Percentiles rank a stretch among this genome's conserved stretches.
Conservation (phyloP, 345 rosid species). For the Mangifera indica region DNA sequence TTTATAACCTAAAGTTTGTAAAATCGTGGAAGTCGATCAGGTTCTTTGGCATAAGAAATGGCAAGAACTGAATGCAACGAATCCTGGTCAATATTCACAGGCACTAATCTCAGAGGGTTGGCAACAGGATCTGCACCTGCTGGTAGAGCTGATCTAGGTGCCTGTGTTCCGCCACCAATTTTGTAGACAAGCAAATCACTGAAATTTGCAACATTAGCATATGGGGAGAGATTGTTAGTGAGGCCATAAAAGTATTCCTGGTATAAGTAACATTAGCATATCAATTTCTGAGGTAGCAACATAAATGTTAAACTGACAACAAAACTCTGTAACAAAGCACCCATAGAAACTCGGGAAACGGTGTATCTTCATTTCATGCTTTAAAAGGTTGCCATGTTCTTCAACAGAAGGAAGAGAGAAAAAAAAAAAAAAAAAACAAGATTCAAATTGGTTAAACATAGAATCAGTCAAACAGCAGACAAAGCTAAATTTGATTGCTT, state of each 20-base stretch:
- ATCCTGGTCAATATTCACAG: conserved; percentile 67
- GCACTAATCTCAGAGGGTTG: conserved; percentile 57
- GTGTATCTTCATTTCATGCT: neutral
- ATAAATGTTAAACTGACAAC: too few species aligned
- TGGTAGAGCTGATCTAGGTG: conserved; percentile 81
- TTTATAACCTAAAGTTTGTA: too few species aligned
- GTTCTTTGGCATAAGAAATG: conserved; percentile 76
- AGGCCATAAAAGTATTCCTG: too few species aligned
- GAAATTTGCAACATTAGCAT: conserved; percentile 62
- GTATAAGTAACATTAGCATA: too few species aligned
- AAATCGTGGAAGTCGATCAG: conserved; percentile 74
- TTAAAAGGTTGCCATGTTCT: neutral
- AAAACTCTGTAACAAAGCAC: too few species aligned
- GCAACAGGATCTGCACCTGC: conserved; percentile 72
- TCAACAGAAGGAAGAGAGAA: too few species aligned
- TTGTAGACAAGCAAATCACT: conserved; percentile 63
- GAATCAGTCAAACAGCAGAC: neutral
- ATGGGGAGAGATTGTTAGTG: conserved; percentile 51
- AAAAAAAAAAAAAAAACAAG: too few species aligned
- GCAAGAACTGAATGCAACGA: conserved; percentile 80
- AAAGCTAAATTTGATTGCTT: neutral
- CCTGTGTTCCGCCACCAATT: conserved; percentile 87
- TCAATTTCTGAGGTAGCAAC: too few species aligned
- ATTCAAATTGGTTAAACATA: neutral
- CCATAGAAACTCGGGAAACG: neutral